Evolutionary conservation across 331 rosid genomes (phyloP).

Genomic region (Saraca asoca): DNA sequence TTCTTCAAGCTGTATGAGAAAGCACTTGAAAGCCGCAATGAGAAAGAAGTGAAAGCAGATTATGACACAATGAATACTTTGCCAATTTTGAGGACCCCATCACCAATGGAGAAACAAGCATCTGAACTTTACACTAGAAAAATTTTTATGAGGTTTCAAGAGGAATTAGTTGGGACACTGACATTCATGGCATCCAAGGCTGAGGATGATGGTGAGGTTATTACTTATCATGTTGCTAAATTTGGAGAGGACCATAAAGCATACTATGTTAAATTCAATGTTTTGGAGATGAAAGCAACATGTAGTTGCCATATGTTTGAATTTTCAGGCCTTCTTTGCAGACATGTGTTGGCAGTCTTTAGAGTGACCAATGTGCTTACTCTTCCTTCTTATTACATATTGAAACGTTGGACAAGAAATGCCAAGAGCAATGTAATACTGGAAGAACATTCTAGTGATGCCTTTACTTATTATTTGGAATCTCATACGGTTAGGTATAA

Average conservation of each 20-base stretch:
- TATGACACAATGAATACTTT: conserved; percentile 86
- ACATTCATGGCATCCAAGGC: conserved; percentile 90
- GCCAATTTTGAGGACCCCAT: conserved; percentile 84
- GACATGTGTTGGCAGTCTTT: conserved; percentile 94
- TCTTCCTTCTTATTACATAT: conserved; percentile 87
- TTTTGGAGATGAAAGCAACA: conserved; percentile 85
- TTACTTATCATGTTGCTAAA: conserved; percentile 89
- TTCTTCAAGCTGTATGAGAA: conserved; percentile 95
- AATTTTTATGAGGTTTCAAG: conserved; percentile 86
- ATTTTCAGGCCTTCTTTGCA: conserved; percentile 98
- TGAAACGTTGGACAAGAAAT: conserved; percentile 98
- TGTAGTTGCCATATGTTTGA: conserved; percentile 99
- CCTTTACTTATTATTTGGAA: conserved; percentile 83
- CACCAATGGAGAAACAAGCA: conserved; percentile 98
- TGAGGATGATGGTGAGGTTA: conserved; percentile 80
- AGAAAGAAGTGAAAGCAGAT: conserved; percentile 99
- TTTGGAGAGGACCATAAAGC: conserved; percentile 93
- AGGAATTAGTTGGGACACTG: conserved; percentile 93
- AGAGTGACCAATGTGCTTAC: conserved; percentile 98
- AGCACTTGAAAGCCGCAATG: conserved; percentile 97
- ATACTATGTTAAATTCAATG: conserved; percentile 79
- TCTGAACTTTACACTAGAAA: conserved; percentile 91
- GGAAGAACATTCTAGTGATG: conserved; percentile 75
- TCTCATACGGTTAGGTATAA: conserved; percentile 94
- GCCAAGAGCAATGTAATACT: conserved; percentile 89